Percentiles rank a stretch among this genome's conserved stretches.
Evolutionary conservation across 2,329 filamentous ascomycete species (phyloP).

Genomic region (Albophoma yamanashiensis): DNA sequence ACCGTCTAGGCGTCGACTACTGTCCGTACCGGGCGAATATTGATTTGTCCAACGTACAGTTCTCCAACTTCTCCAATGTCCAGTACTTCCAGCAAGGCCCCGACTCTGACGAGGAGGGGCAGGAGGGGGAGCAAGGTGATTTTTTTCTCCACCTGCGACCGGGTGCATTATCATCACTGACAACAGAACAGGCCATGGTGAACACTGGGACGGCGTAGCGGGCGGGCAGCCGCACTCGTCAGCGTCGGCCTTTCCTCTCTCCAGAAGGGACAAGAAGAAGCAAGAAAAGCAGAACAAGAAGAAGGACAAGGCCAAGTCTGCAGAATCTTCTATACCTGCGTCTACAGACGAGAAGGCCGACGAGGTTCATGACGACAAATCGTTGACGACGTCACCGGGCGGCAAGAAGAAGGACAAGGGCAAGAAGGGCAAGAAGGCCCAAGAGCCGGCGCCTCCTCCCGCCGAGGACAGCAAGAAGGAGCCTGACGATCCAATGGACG

Average conservation of each 20-base stretch:
- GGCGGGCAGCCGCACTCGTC: neutral
- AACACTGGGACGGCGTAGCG: neutral
- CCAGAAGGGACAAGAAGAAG: constrained; percentile 9
- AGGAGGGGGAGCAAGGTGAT: constrained; percentile 7
- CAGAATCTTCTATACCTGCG: neutral
- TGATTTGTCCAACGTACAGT: constrained; percentile 27
- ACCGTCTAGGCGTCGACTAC: constrained; percentile 22
- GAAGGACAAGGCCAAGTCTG: constrained; percentile 7
- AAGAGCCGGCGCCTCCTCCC: constrained; percentile 5
- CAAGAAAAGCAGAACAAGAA: constrained; percentile 10
- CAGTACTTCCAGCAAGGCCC: constrained; percentile 26
- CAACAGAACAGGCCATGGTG: neutral
- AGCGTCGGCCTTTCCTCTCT: neutral
- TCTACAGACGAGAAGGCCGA: constrained; percentile 8
- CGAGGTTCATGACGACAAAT: constrained; percentile 6
- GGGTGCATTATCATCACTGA: neutral
- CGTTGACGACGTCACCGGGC: constrained; percentile 5
- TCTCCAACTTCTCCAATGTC: constrained; percentile 31
- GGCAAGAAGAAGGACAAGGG: constrained; percentile 11
- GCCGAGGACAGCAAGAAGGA: constrained; percentile 8
- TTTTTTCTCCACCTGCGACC: neutral
- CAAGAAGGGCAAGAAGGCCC: constrained; percentile 10
- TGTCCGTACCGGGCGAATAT: constrained; percentile 28
- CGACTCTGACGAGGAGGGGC: constrained; percentile 28
- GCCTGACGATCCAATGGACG: constrained; percentile 6